Base-by-base conservation (phyloP, 1,139 yeast species). In the Geotrichum cucujoidarum region DNA sequence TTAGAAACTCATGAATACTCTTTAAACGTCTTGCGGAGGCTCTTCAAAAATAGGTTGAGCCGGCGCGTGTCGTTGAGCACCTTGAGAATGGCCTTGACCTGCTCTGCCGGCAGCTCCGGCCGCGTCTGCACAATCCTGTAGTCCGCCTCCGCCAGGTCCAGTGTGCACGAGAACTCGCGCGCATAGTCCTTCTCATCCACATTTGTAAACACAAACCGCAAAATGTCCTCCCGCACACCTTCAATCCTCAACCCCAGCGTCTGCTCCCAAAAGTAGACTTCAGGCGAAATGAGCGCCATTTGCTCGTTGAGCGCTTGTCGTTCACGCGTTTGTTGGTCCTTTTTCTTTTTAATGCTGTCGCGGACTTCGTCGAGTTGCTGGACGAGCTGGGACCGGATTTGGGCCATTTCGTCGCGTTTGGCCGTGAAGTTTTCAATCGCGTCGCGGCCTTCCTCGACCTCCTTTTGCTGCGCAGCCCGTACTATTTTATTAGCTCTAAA, bases 201-300 rank as follows among this genome's bases (percentile, higher is more conserved):
- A 20, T 58, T 55, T 11, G 62, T 55, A 51, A 63, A 65, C 1
- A 58, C 51, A 48, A 65, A 59, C 47, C 57, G 55, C 33, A 64
- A 51, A 27, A 57, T 47, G 37, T 62, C 67, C 27, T 62, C 62
- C 17, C 51, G 47, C 11, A 57, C 55, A n/a, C 64, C 61, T 33
- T 61, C 62, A 32, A 65, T 57, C 16, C 58, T 45, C 29, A 64
- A 38, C 11, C 69, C 68, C 11, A 64, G 55, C 2, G 57, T 53
- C 16, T 57, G 45, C 46, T 65, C 64, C 66, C 67, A 65, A 21
- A 57, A 54, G 2, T 41, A 53, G 21, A 64, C 49, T 46, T 65
- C 69, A 1, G 67, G 63, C 1, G 52, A 53, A 42, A 63, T 60
- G 25, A 51, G 48, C 11, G 58, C 53, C 17, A 60, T 54, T 47